A percentile compares a stretch with the other conserved stretches of the same genome.
These are phyloP conservation scores for Lactarius sp. DNA, from an alignment of 768 basidiomycete species.

Conservation along the genomic window DNA sequence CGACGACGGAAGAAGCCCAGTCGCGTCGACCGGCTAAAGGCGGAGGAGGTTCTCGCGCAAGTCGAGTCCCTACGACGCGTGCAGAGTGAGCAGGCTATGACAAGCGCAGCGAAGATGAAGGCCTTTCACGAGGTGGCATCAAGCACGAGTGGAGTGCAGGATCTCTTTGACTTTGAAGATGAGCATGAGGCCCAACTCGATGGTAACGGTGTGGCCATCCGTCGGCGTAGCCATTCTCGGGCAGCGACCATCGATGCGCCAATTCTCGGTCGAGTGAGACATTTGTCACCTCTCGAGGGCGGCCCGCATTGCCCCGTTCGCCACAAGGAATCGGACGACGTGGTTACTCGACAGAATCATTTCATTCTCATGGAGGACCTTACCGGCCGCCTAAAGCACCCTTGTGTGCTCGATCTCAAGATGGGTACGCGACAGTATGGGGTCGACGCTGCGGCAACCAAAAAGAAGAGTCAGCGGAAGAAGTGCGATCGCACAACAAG, in stretches of 20 bases:
- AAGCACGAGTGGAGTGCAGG: constrained; percentile 1
- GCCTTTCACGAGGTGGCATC: constrained; percentile 20
- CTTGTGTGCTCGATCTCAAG: constrained; percentile 97
- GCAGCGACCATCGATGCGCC: constrained; percentile 30
- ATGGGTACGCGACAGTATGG: constrained; percentile 99
- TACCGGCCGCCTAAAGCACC: constrained; percentile 83
- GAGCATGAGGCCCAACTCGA: constrained; percentile 21
- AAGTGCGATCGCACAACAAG: constrained; percentile 98
- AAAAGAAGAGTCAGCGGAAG: constrained; percentile 98
- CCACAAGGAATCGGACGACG: constrained; percentile 39
- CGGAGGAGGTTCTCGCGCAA: constrained; percentile 37
- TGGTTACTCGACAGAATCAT: constrained; percentile 84
- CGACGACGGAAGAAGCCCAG: constrained; percentile 41
- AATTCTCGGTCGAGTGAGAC: constrained; percentile 7
- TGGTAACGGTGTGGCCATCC: constrained; percentile 21
- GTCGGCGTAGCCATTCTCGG: constrained; percentile 41
- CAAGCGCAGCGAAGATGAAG: constrained; percentile 31
- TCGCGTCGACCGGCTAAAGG: constrained; percentile 38
- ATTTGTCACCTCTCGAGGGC: constrained; percentile 22
- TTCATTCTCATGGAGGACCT: constrained; percentile 99
- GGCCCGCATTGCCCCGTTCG: constrained; percentile 25
- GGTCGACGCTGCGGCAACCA: constrained; percentile 83
- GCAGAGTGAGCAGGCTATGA: constrained; percentile 56
- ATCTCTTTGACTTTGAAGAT: constrained; percentile 26
- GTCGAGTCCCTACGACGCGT: constrained; percentile 51